Percentiles rank a stretch among this genome's conserved stretches.
Conservation (phyloP, 2,329 filamentous ascomycete species). For the Boeremia lycopersici region DNA sequence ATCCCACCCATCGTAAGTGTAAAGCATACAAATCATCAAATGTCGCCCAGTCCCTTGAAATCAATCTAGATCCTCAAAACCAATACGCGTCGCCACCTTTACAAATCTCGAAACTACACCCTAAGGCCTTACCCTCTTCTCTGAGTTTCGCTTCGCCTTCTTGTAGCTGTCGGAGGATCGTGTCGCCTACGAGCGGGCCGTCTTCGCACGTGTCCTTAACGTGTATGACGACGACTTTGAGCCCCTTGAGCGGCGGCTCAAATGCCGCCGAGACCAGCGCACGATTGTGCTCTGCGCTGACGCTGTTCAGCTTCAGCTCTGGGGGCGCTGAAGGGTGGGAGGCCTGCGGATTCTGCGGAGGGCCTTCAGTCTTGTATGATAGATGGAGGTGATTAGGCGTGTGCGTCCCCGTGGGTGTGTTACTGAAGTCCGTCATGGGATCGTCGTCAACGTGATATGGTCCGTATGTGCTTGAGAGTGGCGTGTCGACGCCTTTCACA, state of each 20-base stretch:
- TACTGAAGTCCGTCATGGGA: conserved; percentile 31
- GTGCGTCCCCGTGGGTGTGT: conserved; percentile 24
- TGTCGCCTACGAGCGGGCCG: conserved; percentile 66
- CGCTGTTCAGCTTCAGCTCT: conserved; percentile 29
- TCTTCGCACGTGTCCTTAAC: conserved; percentile 86
- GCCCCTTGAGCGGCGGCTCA: conserved; percentile 65
- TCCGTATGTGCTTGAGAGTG: conserved; percentile 8
- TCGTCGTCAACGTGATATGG: conserved; percentile 32
- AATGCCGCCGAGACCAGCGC: conserved; percentile 37
- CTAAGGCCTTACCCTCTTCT: conserved; percentile 64
- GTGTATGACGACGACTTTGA: conserved; percentile 89
- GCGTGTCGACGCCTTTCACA: conserved; percentile 22
- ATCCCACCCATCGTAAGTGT: too few species aligned
- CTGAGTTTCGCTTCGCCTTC: conserved; percentile 62
- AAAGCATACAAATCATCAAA: too few species aligned
- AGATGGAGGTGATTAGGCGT: conserved; percentile 20
- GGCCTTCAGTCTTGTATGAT: not conserved
- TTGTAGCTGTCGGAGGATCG: conserved; percentile 72
- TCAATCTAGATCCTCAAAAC: conserved; percentile 41
- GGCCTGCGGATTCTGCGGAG: not conserved
- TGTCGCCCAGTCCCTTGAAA: not conserved
- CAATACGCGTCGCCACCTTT: conserved; percentile 65
- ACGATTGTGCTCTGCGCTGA: conserved; percentile 35
- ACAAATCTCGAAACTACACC: conserved; percentile 80
- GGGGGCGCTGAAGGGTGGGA: conserved; percentile 32